phyloP scores from a whole-genome alignment of 768 basidiomycete species.

The Tricholoma furcatifolium region DNA sequence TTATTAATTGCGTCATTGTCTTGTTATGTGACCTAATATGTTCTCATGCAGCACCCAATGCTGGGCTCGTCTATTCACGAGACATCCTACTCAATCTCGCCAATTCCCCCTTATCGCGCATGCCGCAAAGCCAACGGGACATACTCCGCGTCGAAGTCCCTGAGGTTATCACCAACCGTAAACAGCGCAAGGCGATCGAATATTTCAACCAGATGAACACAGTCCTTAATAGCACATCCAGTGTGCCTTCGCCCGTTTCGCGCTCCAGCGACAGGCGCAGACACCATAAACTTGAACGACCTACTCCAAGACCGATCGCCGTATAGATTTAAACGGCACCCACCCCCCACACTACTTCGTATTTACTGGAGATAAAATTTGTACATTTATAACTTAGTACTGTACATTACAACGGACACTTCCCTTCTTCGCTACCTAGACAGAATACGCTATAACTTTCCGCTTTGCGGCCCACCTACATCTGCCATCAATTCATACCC shows the following conservation, averaged over 20 bases:
- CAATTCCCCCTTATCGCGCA: constrained; percentile 24
- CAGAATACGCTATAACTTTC: too few relatives aligned
- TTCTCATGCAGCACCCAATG: constrained; percentile 7
- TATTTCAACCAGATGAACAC: constrained; percentile 16
- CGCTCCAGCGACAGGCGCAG: background rate
- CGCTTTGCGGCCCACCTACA: too few relatives aligned
- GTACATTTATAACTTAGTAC: background rate
- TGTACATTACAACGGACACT: background rate
- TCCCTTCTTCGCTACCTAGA: too few relatives aligned
- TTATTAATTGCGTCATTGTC: background rate
- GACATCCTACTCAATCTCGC: constrained; percentile 25
- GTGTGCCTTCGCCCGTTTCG: background rate
- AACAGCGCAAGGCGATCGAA: constrained; percentile 27
- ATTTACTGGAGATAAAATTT: background rate
- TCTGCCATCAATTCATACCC: too few relatives aligned
- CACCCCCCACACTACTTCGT: background rate
- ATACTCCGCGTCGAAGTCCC: constrained; percentile 23
- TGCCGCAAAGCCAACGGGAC: constrained; percentile 23
- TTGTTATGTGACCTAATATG: background rate
- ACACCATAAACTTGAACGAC: background rate
- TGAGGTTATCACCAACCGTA: constrained; percentile 26
- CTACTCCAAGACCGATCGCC: background rate
- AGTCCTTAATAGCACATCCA: background rate
- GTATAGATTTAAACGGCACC: background rate
- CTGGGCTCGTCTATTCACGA: constrained; percentile 23